These are phyloP conservation scores for Saturnispora serradocipensis DNA, from an alignment of 805 yeast genomes.

Conservation along the genomic window DNA sequence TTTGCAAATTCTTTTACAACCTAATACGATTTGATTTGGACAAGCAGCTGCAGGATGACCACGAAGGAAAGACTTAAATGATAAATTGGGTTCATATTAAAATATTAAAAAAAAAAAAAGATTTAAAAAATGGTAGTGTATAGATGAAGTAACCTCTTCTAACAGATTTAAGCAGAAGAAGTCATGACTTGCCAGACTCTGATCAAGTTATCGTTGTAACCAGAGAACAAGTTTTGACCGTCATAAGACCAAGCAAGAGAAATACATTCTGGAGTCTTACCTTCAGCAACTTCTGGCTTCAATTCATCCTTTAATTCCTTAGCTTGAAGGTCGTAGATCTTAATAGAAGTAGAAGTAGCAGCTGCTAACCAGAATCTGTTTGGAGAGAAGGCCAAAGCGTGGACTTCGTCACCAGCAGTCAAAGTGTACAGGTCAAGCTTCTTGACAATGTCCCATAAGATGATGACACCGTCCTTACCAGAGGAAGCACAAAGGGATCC, in stretches of 20 bases:
- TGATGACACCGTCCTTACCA: constrained; percentile 98
- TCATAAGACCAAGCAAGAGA: constrained; percentile 99
- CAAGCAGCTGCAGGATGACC: neutral
- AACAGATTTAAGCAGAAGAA: constrained; percentile 32
- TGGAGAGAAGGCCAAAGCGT: constrained; percentile 99
- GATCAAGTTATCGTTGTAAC: constrained; percentile 99
- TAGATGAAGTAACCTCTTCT: neutral
- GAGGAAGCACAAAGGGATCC: constrained; percentile 99
- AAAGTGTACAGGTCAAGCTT: constrained; percentile 86
- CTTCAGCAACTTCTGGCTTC: constrained; percentile 95
- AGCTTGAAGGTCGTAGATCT: constrained; percentile 96
- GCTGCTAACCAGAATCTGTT: constrained; percentile 99
- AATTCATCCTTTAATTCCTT: constrained; percentile 91
- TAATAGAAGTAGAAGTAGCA: constrained; percentile 96
- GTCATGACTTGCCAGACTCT: constrained; percentile 99
- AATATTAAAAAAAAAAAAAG: constrained; percentile 6
- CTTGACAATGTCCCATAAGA: constrained; percentile 93
- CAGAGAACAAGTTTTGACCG: constrained; percentile 98
- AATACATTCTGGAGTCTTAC: constrained; percentile 96
- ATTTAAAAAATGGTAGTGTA: constrained; percentile 1
- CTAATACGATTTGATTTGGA: neutral
- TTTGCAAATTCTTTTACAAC: neutral
- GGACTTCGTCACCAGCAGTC: constrained; percentile 91
- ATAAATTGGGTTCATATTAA: neutral
- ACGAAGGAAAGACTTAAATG: neutral